Base-by-base conservation (phyloP, 192 early-diverging fungal species). In the Umbelopsis ramanniana region DNA sequence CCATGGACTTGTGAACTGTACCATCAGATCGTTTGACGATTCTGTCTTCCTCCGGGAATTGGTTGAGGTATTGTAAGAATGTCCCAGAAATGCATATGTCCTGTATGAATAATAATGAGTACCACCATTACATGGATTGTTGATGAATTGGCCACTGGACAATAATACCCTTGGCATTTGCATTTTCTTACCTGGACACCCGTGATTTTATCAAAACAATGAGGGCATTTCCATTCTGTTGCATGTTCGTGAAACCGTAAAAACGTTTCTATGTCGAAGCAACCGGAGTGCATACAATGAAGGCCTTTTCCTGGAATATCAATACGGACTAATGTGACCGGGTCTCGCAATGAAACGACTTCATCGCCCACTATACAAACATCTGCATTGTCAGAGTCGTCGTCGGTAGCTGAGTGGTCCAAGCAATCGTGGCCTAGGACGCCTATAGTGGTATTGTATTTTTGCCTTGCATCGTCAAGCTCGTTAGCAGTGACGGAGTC, bases 201-300 rank as follows among this genome's bases (percentile, higher is more conserved):
- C 0, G 33, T 63, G 23, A 63, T 63, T 19, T 37, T 29, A 63
- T 63, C 57, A 17, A 63, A 37, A 35, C 57, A 63, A 14, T 37
- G 33, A 3, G 57, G 57, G 15, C 57, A 63, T n/a, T 63, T 63
- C 57, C 57, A 63, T 63, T 63, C 57, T 8, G 4, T 63, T 22
- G 33, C 12, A 17, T 35, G n/a, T 37, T 63, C 57, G 35, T 63
- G 23, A 8, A 63, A 63, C 6, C 37, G 24, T 35, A 63, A 63
- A 63, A 63, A 63, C 19, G 57, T 63, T 12, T 63, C 24, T 3
- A 63, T 17, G 12, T 63, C 57, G 35, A 63, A 63, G 15, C 29
- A 17, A 12, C 57, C 57, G 37, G 33, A 19, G 33, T 63, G 57
- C 17, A 19, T 63, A 26, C 57, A 63, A 19, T 63, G 57, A 12